A percentile compares a stretch with the other conserved stretches of the same genome.
phyloP scores from a whole-genome alignment of 2,329 filamentous ascomycete species.

The Fusarium lateritium region DNA sequence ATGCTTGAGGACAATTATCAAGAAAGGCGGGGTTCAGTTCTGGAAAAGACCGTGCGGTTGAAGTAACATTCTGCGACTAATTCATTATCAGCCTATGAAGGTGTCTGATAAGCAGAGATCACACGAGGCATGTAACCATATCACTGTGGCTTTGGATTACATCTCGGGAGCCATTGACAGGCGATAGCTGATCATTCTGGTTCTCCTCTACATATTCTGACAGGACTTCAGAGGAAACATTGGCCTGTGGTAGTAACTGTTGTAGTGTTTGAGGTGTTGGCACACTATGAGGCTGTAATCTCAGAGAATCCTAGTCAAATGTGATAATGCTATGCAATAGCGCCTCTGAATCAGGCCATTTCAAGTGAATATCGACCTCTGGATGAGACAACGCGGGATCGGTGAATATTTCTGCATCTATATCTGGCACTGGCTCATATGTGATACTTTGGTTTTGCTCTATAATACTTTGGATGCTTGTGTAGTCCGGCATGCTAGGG shows the following conservation, averaged over 20 bases:
- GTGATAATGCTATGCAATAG: neutral
- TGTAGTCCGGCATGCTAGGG: neutral
- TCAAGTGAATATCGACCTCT: neutral
- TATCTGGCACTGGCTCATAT: neutral
- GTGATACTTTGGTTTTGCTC: neutral
- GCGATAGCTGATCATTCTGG: neutral
- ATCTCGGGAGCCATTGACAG: neutral
- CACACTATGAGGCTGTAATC: neutral
- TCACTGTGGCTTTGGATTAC: neutral
- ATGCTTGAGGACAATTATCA: neutral
- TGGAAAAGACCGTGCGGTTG: neutral
- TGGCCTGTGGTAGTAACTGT: neutral
- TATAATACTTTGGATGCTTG: neutral
- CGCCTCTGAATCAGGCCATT: neutral
- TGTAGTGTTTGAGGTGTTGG: neutral
- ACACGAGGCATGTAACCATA: neutral
- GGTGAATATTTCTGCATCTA: neutral
- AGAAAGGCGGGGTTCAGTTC: neutral
- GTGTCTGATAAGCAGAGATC: too few relatives aligned
- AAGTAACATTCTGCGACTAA: neutral
- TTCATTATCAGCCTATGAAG: neutral
- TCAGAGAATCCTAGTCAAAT: neutral
- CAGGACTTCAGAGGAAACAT: neutral
- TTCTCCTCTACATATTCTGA: neutral
- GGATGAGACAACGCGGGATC: neutral